Conservation (phyloP, 2,329 filamentous ascomycete genomes). For the Ustulina deusta region DNA sequence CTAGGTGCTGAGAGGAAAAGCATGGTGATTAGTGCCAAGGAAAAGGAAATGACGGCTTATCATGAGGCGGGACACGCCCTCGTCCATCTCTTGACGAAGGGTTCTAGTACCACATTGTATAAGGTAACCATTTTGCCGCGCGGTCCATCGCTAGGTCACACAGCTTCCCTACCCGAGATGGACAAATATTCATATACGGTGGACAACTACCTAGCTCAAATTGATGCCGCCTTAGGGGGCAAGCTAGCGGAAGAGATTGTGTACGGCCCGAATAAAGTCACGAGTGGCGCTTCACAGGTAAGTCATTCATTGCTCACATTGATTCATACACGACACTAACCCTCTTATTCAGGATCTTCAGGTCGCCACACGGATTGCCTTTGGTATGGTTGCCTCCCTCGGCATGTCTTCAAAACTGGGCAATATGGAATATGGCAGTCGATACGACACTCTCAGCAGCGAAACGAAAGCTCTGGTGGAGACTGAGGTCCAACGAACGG, state of each 20-base stretch:
- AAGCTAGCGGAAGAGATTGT: conserved; percentile 92
- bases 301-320: conserved; percentile 50
- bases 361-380: conserved; percentile 83
- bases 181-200: conserved; percentile 93
- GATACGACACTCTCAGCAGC: conserved; percentile 84
- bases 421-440: conserved; percentile 86
- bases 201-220: conserved; percentile 81
- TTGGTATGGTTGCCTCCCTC: conserved; percentile 86
- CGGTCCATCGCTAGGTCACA: conserved; percentile 86
- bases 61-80: conserved; percentile 97
- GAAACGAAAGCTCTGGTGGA: conserved; percentile 91
- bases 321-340: conserved; percentile 46
- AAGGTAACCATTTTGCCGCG: conserved; percentile 98
- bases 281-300: conserved; percentile 85
- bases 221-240: conserved; percentile 85
- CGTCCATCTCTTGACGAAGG: conserved; percentile 82
- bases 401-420: conserved; percentile 92
- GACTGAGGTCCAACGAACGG: conserved; percentile 83
- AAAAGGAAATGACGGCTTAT: conserved; percentile 95
- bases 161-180: conserved; percentile 87
- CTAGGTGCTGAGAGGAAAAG: conserved; percentile 95
- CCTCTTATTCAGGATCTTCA: conserved; percentile 76
- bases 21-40: conserved; percentile 90
- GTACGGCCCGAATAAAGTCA: conserved; percentile 91
- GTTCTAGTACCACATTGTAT: conserved; percentile 82